Percentiles rank a stretch among this genome's conserved stretches.
These are phyloP conservation scores for Saitozyma sp. DNA, from an alignment of 768 basidiomycete species.

Conservation along the genomic window DNA sequence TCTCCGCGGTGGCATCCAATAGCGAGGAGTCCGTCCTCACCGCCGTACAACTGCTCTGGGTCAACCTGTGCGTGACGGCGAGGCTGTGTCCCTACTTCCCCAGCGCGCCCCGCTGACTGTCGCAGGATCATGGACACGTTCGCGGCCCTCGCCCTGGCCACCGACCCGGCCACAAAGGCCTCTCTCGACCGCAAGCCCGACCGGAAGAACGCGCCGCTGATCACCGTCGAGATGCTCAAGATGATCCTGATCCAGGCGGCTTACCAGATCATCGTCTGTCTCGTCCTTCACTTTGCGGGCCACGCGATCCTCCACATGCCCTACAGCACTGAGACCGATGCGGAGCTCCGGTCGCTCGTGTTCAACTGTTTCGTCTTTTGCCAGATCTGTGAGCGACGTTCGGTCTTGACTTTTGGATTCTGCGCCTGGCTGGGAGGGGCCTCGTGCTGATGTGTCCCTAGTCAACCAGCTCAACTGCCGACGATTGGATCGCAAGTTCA, in stretches of 20 bases:
- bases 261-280: constrained; percentile 78
- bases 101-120: not conserved
- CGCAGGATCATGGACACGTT: constrained; percentile 64
- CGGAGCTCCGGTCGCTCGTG: constrained; percentile 74
- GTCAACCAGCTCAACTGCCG: constrained; percentile 90
- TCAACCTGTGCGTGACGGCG: constrained; percentile 65
- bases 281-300: constrained; percentile 88
- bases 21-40: constrained; percentile 81
- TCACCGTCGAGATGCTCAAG: constrained; percentile 93
- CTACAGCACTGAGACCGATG: constrained; percentile 39
- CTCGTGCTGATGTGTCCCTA: not conserved
- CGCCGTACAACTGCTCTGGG: constrained; percentile 96
- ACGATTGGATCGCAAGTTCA: constrained; percentile 77
- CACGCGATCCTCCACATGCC: constrained; percentile 62
- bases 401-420: too few species aligned
- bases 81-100: not conserved
- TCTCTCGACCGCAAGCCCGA: constrained; percentile 85
- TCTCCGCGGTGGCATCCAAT: constrained; percentile 78
- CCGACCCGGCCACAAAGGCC: constrained; percentile 81
- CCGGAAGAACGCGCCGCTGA: constrained; percentile 80
- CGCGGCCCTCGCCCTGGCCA: constrained; percentile 77
- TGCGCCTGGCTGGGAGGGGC: not conserved
- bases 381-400: constrained; percentile 65
- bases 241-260: constrained; percentile 86
- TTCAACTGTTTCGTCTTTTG: constrained; percentile 99